These are phyloP conservation scores for Corymbia maculata DNA, from an alignment of 345 rosid genomes.

Conservation along the genomic window DNA sequence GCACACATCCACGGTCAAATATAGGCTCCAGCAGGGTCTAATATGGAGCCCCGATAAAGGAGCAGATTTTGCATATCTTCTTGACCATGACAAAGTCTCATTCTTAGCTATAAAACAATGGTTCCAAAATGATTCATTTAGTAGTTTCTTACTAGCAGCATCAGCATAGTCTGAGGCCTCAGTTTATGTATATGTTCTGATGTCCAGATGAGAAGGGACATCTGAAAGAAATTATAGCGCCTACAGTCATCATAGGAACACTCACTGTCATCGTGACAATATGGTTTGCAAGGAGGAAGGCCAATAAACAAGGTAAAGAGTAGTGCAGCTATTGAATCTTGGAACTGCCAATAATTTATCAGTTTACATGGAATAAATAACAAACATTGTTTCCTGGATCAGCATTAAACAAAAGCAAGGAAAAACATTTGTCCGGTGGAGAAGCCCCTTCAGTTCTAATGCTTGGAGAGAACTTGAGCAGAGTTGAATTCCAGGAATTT, in stretches of 20 bases:
- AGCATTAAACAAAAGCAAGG: not conserved
- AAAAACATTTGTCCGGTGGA: not conserved
- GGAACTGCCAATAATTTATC: not conserved
- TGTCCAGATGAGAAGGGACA: not conserved
- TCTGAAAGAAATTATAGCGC: not conserved
- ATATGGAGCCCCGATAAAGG: not conserved
- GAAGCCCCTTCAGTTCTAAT: not conserved
- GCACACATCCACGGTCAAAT: not conserved
- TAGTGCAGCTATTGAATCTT: not conserved
- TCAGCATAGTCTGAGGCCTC: not conserved
- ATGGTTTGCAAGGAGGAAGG: not conserved
- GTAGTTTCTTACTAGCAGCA: not conserved
- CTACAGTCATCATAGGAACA: not conserved
- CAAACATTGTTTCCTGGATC: not conserved
- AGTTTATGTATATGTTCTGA: not conserved
- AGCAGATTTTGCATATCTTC: not conserved
- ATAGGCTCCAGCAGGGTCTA: not conserved
- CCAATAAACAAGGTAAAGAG: not conserved
- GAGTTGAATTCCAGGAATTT: conserved; percentile 6
- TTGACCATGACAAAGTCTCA: not conserved
- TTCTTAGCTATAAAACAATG: not conserved
- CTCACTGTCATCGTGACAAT: not conserved
- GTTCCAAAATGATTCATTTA: not conserved
- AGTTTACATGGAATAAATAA: not conserved
- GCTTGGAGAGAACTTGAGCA: not conserved